Conservation (phyloP, 176 grass and related monocot genomes). For the Triticum aestivum region IWGSC_CS_RefSeq_v2.1 NC_057808.1:265953953-265954452, state of each 20-base stretch:
- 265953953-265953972: not conserved
- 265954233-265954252: not conserved
- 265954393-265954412: not conserved
- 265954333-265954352: not conserved
- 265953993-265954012: not conserved
- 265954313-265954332: not conserved
- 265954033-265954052: not conserved
- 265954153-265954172: not conserved
- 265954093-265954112: not conserved
- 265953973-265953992: not conserved
- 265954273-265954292: not conserved
- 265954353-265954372: slow-evolving; percentile 5
- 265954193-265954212: not conserved
- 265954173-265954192: not conserved
- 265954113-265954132: not conserved
- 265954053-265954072: not conserved
- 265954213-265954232: not conserved
- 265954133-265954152: not conserved
- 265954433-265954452: slow-evolving; percentile 3
- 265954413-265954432: not conserved
- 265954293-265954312: not conserved
- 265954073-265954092: not conserved
- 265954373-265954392: not conserved
- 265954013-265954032: not conserved
- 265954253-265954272: not conserved